A percentile compares a stretch with the other conserved stretches of the same genome.
Conservation (phyloP, 352 stramenopile genomes). For the Pythium biforme region DNA sequence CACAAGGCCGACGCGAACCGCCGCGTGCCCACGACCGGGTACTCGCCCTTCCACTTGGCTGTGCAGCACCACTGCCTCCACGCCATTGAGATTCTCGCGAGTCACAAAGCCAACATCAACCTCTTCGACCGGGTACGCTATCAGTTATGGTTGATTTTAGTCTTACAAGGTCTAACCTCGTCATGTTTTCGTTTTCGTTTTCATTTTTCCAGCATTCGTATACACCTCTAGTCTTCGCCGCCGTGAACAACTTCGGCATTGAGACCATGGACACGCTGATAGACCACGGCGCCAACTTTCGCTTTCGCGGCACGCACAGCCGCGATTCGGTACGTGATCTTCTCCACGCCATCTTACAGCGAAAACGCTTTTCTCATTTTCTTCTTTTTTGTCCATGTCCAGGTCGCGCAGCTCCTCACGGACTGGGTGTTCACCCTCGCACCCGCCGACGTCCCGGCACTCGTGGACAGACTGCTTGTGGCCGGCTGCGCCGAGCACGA, state of each 20-base stretch:
- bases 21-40: slow-evolving; percentile 4
- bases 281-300: slow-evolving; percentile 21
- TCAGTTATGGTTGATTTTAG: background rate
- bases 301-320: background rate
- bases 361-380: too few relatives aligned
- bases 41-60: slow-evolving; percentile 22
- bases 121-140: slow-evolving; percentile 22
- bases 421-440: slow-evolving; percentile 19
- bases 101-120: slow-evolving; percentile 21
- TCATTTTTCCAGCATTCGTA: slow-evolving; percentile 11
- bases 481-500: slow-evolving; percentile 20
- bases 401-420: slow-evolving; percentile 19
- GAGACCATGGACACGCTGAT: slow-evolving; percentile 27
- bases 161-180: background rate
- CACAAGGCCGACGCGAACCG: slow-evolving; percentile 14
- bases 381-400: background rate
- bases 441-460: slow-evolving; percentile 9
- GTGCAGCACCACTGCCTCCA: slow-evolving; percentile 17
- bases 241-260: slow-evolving; percentile 7
- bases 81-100: slow-evolving; percentile 14
- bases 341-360: too few relatives aligned
- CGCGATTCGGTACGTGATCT: slow-evolving; percentile 8
- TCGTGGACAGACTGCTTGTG: slow-evolving; percentile 15
- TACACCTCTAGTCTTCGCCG: slow-evolving; percentile 20
- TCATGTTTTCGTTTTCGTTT: background rate